A percentile compares a stretch with the other conserved stretches of the same genome.
Evolutionary conservation across 768 basidiomycete species (phyloP).

Genomic region (Cyathus striatus): DNA sequence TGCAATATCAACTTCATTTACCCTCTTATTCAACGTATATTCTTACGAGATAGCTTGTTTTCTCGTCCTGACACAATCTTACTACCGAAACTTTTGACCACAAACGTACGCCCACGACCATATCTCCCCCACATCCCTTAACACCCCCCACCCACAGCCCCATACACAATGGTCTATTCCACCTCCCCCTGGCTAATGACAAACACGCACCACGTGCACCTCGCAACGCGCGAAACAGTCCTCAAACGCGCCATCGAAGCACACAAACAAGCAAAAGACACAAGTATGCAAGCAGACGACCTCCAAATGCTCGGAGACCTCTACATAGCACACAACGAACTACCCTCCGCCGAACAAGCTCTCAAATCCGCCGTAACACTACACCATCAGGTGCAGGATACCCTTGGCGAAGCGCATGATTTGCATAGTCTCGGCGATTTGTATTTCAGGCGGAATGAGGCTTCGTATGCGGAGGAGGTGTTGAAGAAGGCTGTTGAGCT

Average conservation of each 20-base stretch:
- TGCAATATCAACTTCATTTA: too few relatives aligned
- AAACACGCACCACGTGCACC: too few relatives aligned
- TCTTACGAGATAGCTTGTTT: too few relatives aligned
- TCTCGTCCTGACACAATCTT: too few relatives aligned
- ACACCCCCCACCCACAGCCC: too few relatives aligned
- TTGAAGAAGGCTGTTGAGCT: slow-evolving; percentile 11
- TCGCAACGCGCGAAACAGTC: too few relatives aligned
- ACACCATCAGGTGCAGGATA: slow-evolving; percentile 7
- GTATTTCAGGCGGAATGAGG: slow-evolving; percentile 1
- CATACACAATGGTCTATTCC: too few relatives aligned
- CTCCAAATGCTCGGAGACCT: slow-evolving; percentile 9
- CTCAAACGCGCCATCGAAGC: neutral
- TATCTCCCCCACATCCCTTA: too few relatives aligned
- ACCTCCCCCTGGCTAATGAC: too few relatives aligned
- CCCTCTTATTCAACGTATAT: too few relatives aligned
- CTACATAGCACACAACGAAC: slow-evolving; percentile 9
- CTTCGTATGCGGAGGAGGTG: slow-evolving; percentile 11
- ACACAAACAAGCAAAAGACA: slow-evolving; percentile 1
- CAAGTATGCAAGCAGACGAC: slow-evolving; percentile 10
- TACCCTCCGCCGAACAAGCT: slow-evolving; percentile 12
- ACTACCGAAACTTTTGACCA: too few relatives aligned
- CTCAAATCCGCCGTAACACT: slow-evolving; percentile 10
- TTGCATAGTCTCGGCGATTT: slow-evolving; percentile 9
- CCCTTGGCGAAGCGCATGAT: slow-evolving; percentile 12
- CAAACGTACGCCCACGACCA: too few relatives aligned